These are phyloP conservation scores for Fusarium floridanum DNA, from an alignment of 2,329 filamentous ascomycete genomes.

Conservation along the genomic window DNA sequence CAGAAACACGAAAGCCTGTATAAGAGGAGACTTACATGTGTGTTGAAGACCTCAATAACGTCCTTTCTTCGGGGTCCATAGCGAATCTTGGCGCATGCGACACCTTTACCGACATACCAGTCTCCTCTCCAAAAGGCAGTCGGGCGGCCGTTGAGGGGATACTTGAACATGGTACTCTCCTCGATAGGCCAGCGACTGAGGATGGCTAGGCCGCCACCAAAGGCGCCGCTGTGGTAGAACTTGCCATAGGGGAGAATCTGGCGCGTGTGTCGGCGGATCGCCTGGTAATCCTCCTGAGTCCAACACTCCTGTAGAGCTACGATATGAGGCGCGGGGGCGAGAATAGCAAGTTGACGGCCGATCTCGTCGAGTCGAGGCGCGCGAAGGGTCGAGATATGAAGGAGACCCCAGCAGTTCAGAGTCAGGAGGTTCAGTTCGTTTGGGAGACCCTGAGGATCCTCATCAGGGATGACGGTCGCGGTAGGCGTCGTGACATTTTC, in stretches of 20 bases:
- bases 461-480: conserved; percentile 28
- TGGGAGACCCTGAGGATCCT: conserved; percentile 54
- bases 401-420: conserved; percentile 97
- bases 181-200: conserved; percentile 93
- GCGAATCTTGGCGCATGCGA: conserved; percentile 84
- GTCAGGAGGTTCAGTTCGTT: conserved; percentile 82
- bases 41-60: conserved; percentile 90
- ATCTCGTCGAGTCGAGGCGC: conserved; percentile 85
- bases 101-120: conserved; percentile 96
- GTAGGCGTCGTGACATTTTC: conserved; percentile 38
- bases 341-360: conserved; percentile 79
- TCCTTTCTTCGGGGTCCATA: conserved; percentile 75
- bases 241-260: conserved; percentile 88
- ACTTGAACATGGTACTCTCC: conserved; percentile 86
- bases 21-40: conserved; percentile 71
- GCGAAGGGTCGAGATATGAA: conserved; percentile 84
- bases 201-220: conserved; percentile 90
- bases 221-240: conserved; percentile 91
- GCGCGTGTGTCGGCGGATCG: conserved; percentile 79
- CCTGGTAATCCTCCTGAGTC: conserved; percentile 85
- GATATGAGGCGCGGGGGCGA: conserved; percentile 80
- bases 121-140: conserved; percentile 95
- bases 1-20: neutral
- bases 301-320: conserved; percentile 97
- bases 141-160: conserved; percentile 92